Conservation (phyloP, 768 basidiomycete species). For the Auriscalpium microsporum region DNA sequence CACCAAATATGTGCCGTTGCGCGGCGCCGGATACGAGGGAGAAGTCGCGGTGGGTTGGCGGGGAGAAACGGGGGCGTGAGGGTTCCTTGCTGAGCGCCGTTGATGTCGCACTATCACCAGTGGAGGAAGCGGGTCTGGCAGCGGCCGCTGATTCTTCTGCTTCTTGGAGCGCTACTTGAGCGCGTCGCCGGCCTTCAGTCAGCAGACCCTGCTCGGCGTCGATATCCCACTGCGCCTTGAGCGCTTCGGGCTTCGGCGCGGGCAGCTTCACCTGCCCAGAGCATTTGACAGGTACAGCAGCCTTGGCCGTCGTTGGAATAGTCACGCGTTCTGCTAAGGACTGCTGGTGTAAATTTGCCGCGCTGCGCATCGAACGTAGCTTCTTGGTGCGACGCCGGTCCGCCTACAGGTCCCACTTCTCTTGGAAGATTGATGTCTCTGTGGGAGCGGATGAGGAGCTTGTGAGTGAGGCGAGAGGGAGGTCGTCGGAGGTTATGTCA, state of each 20-base stretch:
- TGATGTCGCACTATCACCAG: constrained; percentile 11
- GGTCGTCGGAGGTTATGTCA: constrained; percentile 42
- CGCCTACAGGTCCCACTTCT: constrained; percentile 73
- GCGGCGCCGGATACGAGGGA: not conserved
- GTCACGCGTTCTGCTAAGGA: constrained; percentile 1
- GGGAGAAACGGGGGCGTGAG: constrained; percentile 8
- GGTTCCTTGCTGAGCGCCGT: constrained; percentile 2
- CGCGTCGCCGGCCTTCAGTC: constrained; percentile 66
- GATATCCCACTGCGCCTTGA: constrained; percentile 73
- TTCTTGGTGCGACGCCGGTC: constrained; percentile 45
- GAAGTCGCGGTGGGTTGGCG: not conserved
- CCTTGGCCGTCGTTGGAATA: not conserved
- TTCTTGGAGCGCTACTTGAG: constrained; percentile 10
- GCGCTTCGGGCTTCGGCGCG: constrained; percentile 25
- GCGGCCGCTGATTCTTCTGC: constrained; percentile 17
- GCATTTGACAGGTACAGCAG: constrained; percentile 1
- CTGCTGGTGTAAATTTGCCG: constrained; percentile 14
- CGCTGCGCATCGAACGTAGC: constrained; percentile 14
- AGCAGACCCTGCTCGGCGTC: constrained; percentile 68
- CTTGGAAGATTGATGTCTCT: constrained; percentile 43
- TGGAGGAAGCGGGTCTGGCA: not conserved
- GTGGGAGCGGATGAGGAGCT: not conserved
- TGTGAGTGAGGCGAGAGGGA: constrained; percentile 20
- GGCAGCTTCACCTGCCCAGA: not conserved
- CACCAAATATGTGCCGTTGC: not conserved